Percentiles rank a stretch among this genome's conserved stretches.
These are phyloP conservation scores for Oryza longistaminata DNA, from an alignment of 176 grass and related monocot genomes.

Conservation along the genomic window DNA sequence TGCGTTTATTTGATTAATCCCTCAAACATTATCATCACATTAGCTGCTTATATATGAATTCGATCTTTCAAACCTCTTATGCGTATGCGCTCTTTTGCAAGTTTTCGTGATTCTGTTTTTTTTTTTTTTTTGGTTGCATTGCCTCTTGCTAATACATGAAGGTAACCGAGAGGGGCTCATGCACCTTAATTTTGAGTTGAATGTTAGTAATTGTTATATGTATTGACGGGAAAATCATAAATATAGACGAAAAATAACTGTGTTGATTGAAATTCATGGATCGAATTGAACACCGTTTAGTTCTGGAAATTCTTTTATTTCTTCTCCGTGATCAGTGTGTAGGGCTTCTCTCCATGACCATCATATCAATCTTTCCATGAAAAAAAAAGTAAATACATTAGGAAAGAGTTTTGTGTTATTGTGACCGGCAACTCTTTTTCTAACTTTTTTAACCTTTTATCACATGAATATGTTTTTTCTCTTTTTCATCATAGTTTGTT, in stretches of 20 bases:
- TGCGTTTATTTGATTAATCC: background rate
- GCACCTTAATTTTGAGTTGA: background rate
- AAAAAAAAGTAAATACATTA: background rate
- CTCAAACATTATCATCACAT: background rate
- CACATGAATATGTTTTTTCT: background rate
- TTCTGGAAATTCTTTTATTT: background rate
- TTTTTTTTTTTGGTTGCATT: no score
- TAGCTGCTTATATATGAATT: background rate
- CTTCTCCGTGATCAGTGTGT: background rate
- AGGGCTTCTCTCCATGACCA: no score
- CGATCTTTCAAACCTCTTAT: background rate
- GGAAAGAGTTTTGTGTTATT: background rate
- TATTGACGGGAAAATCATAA: background rate
- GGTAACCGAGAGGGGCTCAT: background rate
- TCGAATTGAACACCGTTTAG: no score
- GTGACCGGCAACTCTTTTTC: background rate
- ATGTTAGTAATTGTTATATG: background rate
- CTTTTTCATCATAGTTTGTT: no score
- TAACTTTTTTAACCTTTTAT: background rate
- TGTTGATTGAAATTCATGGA: no score
- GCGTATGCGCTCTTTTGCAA: background rate
- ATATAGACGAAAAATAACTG: background rate
- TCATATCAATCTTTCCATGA: background rate
- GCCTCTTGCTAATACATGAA: no score
- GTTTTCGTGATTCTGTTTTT: background rate